These are phyloP conservation scores for Coemansia sp. DNA, from an alignment of 192 early-diverging fungal genomes.

Conservation along the genomic window DNA sequence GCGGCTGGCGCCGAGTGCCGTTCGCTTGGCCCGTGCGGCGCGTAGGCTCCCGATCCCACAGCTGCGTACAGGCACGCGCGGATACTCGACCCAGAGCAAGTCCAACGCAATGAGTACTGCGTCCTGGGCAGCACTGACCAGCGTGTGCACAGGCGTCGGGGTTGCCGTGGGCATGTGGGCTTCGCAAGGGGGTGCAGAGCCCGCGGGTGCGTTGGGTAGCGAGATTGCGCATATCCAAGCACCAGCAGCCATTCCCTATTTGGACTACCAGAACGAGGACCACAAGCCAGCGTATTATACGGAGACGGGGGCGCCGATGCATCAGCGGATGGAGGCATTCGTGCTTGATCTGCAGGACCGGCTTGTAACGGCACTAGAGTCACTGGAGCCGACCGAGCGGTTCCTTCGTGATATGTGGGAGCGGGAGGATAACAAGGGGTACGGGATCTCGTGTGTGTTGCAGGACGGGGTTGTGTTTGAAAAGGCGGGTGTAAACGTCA, in stretches of 20 bases:
- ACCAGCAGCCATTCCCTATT: constrained; percentile 22
- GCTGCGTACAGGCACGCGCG: no score
- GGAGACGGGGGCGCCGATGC: constrained; percentile 54
- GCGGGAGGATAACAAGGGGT: constrained; percentile 79
- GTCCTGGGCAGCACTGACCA: not conserved
- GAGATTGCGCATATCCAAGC: constrained; percentile 15
- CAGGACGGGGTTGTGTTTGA: constrained; percentile 91
- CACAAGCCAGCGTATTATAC: constrained; percentile 29
- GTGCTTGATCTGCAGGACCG: constrained; percentile 71
- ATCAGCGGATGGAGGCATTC: constrained; percentile 73
- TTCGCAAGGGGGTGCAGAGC: not conserved
- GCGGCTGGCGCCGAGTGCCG: not conserved
- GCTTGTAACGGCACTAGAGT: constrained; percentile 60
- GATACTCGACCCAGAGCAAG: not conserved
- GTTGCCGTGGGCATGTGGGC: not conserved
- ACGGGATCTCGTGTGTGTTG: constrained; percentile 86
- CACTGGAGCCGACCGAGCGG: constrained; percentile 54
- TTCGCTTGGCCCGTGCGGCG: not conserved
- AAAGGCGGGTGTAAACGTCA: constrained; percentile 96
- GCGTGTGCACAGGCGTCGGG: not conserved
- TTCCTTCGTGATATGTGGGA: constrained; percentile 80
- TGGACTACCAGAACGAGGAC: constrained; percentile 21
- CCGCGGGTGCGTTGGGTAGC: constrained; percentile 5
- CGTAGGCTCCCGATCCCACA: no score
- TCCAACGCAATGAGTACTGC: not conserved